These are phyloP conservation scores for Penicillium soppii DNA, from an alignment of 495 filamentous ascomycete genomes.

Conservation along the genomic window DNA sequence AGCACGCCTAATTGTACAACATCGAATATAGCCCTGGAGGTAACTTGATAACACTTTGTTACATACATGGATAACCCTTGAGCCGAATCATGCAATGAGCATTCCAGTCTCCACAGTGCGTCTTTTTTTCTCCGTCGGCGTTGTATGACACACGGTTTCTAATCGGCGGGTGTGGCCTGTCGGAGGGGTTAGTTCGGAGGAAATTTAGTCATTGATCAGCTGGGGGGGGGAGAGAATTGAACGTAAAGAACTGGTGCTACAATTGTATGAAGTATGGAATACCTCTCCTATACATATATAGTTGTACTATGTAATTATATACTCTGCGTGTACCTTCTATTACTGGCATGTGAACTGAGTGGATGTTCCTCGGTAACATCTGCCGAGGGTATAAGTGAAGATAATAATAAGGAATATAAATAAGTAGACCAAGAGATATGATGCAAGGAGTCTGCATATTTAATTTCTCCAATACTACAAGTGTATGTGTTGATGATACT, in stretches of 20 bases:
- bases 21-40: too few relatives aligned
- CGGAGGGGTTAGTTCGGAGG: conserved; percentile 1
- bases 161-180: conserved; percentile 18
- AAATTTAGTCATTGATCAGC: too few relatives aligned
- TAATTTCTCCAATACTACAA: neutral
- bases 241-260: neutral
- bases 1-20: too few relatives aligned
- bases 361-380: conserved; percentile 1
- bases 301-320: too few relatives aligned
- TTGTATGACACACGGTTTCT: conserved; percentile 26
- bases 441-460: neutral
- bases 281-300: too few relatives aligned
- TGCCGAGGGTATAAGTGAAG: neutral
- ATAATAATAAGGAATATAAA: neutral
- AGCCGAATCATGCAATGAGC: neutral
- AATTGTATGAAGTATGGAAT: too few relatives aligned
- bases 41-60: too few relatives aligned
- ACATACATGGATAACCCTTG: too few relatives aligned
- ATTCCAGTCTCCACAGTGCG: conserved; percentile 25
- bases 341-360: conserved; percentile 6
- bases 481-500: too few relatives aligned
- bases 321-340: neutral
- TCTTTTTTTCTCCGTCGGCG: conserved; percentile 28
- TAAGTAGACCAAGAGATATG: neutral
- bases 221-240: neutral